These are phyloP conservation scores for Agaricus bisporus DNA, from an alignment of 768 basidiomycete species.

Conservation along the genomic window DNA sequence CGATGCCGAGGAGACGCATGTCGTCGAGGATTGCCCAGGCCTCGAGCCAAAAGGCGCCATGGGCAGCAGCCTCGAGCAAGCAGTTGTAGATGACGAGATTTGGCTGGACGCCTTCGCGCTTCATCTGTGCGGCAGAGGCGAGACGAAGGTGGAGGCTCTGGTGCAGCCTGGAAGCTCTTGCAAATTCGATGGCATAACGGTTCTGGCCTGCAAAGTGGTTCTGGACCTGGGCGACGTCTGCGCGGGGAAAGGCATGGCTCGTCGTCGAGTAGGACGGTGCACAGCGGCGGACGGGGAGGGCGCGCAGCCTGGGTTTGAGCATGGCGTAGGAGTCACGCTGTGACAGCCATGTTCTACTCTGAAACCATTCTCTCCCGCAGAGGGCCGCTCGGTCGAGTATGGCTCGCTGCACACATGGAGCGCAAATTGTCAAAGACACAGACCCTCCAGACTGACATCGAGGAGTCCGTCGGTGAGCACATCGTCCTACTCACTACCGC, in stretches of 20 bases:
- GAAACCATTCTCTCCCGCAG: conserved; percentile 91
- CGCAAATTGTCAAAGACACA: conserved; percentile 95
- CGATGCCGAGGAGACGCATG: conserved; percentile 47
- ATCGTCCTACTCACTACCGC: background rate
- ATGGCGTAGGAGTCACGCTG: too few relatives aligned
- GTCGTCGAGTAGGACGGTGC: background rate
- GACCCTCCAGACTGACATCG: conserved; percentile 92
- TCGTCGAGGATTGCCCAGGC: conserved; percentile 66
- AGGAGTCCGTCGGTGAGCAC: conserved; percentile 79
- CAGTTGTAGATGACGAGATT: conserved; percentile 50
- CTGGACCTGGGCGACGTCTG: background rate
- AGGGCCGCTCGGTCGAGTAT: conserved; percentile 93
- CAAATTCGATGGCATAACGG: conserved; percentile 6
- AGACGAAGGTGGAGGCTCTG: conserved; percentile 32
- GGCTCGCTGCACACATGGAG: conserved; percentile 99
- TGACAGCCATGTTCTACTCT: conserved; percentile 62
- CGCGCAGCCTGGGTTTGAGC: background rate
- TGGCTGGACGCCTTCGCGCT: conserved; percentile 44
- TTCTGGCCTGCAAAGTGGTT: conserved; percentile 3
- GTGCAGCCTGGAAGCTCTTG: background rate
- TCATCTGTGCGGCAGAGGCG: conserved; percentile 50
- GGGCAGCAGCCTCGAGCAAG: conserved; percentile 44
- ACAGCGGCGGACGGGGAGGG: background rate
- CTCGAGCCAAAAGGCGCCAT: conserved; percentile 38
- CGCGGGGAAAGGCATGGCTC: background rate